These are phyloP conservation scores for Chytridiales sp. DNA, from an alignment of 371 early-diverging fungal species.

Conservation along the genomic window DNA sequence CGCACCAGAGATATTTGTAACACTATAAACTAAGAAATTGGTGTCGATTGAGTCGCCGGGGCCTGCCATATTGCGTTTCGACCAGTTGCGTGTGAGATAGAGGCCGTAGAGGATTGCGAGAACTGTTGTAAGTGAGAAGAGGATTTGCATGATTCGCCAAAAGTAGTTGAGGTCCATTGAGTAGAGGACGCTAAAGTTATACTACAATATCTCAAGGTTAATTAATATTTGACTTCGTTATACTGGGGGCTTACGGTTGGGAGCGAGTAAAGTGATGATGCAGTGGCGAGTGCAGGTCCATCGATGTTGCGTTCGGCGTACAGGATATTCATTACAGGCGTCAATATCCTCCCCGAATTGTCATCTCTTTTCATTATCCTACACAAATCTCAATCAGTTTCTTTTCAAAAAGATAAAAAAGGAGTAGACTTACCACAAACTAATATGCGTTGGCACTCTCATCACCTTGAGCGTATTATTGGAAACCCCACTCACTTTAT, in stretches of 20 bases:
- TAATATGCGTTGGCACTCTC: slow-evolving; percentile 33
- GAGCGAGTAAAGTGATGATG: slow-evolving; percentile 11
- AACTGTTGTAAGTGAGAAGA: slow-evolving; percentile 34
- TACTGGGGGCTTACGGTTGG: slow-evolving; percentile 13
- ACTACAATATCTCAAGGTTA: slow-evolving; percentile 10
- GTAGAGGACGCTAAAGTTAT: slow-evolving; percentile 35
- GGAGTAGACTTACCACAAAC: slow-evolving; percentile 28
- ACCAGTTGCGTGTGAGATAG: slow-evolving; percentile 40
- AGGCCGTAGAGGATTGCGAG: slow-evolving; percentile 31
- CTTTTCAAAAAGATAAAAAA: not conserved
- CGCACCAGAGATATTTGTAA: slow-evolving; percentile 32
- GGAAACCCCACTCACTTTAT: slow-evolving; percentile 41
- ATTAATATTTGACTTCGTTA: not conserved
- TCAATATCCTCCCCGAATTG: slow-evolving; percentile 33
- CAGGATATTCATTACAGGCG: slow-evolving; percentile 46
- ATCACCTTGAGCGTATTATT: slow-evolving; percentile 32
- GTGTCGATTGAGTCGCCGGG: slow-evolving; percentile 38
- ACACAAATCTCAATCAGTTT: not conserved
- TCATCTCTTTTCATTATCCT: slow-evolving; percentile 28
- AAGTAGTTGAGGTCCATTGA: slow-evolving; percentile 24
- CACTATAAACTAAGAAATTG: slow-evolving; percentile 38
- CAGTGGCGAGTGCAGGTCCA: slow-evolving; percentile 9
- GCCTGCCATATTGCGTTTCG: slow-evolving; percentile 37
- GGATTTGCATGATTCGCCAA: slow-evolving; percentile 30
- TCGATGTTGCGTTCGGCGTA: slow-evolving; percentile 40